phyloP scores from a whole-genome alignment of 129 eudicot genomes.

The Lonicera japonica region DNA sequence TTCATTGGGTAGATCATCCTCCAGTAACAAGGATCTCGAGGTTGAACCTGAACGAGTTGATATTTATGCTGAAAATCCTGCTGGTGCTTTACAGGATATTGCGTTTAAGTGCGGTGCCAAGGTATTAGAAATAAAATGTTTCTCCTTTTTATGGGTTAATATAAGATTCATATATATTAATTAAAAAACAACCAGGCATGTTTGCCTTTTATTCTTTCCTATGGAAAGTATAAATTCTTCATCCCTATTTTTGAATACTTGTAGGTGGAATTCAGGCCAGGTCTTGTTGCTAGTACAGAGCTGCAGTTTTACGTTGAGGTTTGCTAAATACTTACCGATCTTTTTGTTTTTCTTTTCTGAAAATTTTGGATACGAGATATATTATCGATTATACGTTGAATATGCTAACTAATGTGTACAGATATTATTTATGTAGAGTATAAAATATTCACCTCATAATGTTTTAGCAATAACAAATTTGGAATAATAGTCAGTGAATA shows the following conservation, averaged over 20 bases:
- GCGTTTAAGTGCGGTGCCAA: constrained; percentile 80
- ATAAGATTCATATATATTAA: background rate
- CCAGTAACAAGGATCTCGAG: constrained; percentile 64
- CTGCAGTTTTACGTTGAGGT: constrained; percentile 78
- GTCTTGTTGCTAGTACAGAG: constrained; percentile 45
- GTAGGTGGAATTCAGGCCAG: constrained; percentile 73
- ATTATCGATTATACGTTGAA: too few relatives aligned
- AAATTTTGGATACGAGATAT: too few relatives aligned
- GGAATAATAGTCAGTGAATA: too few relatives aligned
- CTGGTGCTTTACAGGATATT: constrained; percentile 68
- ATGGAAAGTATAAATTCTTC: background rate
- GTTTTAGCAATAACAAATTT: too few relatives aligned
- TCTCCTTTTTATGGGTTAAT: background rate
- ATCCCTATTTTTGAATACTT: constrained; percentile 9
- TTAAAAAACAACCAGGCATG: background rate
- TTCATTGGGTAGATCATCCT: constrained; percentile 47
- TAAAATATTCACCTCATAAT: too few relatives aligned
- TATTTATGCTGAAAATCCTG: constrained; percentile 48
- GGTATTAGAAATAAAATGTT: constrained; percentile 39
- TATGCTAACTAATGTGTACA: too few relatives aligned
- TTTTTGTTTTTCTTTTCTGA: background rate
- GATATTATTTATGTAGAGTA: too few relatives aligned
- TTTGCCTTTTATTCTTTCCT: background rate
- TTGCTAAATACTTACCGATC: constrained; percentile 2
- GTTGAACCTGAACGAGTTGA: constrained; percentile 48